Evolutionary conservation across 2,329 filamentous ascomycete species (phyloP).

Genomic region (Curvularia verruculosa): DNA sequence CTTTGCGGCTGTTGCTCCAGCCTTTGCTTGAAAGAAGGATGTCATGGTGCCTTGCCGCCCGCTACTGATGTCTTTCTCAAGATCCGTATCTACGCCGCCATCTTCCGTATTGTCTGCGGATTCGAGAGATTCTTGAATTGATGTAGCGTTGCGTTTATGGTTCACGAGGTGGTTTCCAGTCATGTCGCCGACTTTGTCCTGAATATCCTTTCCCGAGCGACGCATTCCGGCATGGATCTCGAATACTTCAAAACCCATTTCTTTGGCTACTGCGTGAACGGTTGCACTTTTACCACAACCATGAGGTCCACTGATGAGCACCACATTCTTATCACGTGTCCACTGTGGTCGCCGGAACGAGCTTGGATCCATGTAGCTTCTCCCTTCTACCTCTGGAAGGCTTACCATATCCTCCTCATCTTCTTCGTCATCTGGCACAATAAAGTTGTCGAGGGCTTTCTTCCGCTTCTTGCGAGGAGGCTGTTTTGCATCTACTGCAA

Average conservation of each 20-base stretch:
- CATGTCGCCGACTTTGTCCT: constrained; percentile 96
- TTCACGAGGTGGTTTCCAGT: constrained; percentile 91
- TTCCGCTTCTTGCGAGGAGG: constrained; percentile 66
- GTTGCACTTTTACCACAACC: constrained; percentile 94
- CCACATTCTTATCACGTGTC: constrained; percentile 66
- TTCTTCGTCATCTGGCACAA: constrained; percentile 42
- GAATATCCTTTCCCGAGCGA: constrained; percentile 84
- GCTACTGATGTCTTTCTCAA: constrained; percentile 65
- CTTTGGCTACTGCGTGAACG: constrained; percentile 88
- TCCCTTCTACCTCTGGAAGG: constrained; percentile 68
- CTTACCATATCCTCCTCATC: constrained; percentile 63
- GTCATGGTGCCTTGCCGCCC: constrained; percentile 80
- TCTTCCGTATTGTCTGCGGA: constrained; percentile 44
- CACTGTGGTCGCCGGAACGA: constrained; percentile 41
- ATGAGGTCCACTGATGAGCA: constrained; percentile 87
- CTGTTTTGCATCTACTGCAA: constrained; percentile 27
- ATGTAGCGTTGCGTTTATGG: constrained; percentile 39
- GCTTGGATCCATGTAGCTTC: constrained; percentile 53
- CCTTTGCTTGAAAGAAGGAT: constrained; percentile 71
- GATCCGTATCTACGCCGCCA: constrained; percentile 51
- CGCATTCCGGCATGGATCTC: constrained; percentile 88
- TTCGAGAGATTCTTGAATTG: constrained; percentile 33
- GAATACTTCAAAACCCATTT: constrained; percentile 91
- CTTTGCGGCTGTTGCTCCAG: constrained; percentile 28
- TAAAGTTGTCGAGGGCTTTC: constrained; percentile 54